Base-by-base conservation (phyloP, 768 basidiomycete species). In the Hygrophorus pudorinus region DNA sequence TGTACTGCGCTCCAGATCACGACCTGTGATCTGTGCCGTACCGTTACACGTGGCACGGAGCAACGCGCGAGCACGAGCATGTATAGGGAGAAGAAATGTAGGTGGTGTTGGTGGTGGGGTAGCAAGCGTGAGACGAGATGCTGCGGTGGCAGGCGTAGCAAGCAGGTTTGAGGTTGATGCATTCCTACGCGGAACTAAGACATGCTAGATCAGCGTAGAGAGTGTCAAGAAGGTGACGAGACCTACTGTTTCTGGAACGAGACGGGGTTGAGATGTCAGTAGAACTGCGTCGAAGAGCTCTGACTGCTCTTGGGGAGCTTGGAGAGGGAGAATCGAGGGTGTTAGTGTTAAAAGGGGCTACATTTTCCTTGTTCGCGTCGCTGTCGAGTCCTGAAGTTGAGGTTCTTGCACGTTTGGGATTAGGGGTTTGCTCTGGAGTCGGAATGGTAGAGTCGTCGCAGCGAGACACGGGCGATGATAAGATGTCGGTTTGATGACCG, bases 361-460 rank as follows among this genome's bases (percentile, higher is more conserved):
- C 70, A 52, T 86, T 86, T 59, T 86, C 84, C 65, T 86, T 86
- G 60, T 86, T 86, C 17, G 68, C 65, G 41, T 78, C 75, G 33
- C 71, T 75, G 48, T 80, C 79, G 14, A 70, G 42, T 27, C 58
- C 48, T 4, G 59, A 60, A 12, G 58, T 56, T 12, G 72, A 68
- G 13, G 70, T 75, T 42, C 76, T 73, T 35, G 71, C 62, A 43
- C 84, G 81, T 63, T 86, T 86, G 29, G 74, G 66, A 52, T 72
- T 75, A 14, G 83, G 82, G 6, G 76, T 78, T 24, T 67, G 62
- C 49, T 82, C 78, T 5, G 82, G 81, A 0, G 81, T 79, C 28
- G 20, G 38, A 8, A 27, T 18, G 3, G 20, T 21, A 14, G 7
- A n/a, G 33, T 14, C 14, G 21, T 20, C 16, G 30, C 17, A 14